Conservation (phyloP, 495 filamentous ascomycete species). For the Aspergillus taichungensis region DNA sequence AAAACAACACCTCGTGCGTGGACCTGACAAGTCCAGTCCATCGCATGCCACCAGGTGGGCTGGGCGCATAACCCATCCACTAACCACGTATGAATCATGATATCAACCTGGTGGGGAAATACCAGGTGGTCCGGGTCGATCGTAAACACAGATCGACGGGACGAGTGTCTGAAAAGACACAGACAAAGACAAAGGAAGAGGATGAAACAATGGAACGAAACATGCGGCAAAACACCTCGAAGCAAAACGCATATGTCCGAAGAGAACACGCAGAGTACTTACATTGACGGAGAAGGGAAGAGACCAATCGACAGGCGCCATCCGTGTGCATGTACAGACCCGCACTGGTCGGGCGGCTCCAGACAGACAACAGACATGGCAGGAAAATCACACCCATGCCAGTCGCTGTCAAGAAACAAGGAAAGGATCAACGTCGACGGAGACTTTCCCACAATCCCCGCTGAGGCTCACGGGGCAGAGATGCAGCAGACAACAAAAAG, state of each 20-base stretch:
- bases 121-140: slow-evolving; percentile 2
- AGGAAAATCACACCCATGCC: no score
- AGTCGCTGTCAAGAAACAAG: not conserved
- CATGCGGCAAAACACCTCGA: slow-evolving; percentile 6
- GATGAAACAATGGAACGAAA: slow-evolving; percentile 8
- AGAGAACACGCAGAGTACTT: slow-evolving; percentile 16
- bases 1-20: not conserved
- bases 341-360: no score
- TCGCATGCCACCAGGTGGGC: not conserved
- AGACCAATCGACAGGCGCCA: not conserved
- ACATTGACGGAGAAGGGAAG: slow-evolving; percentile 12
- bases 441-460: no score
- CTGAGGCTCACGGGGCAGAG: not conserved
- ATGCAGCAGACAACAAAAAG: not conserved
- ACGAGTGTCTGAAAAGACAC: slow-evolving; percentile 12
- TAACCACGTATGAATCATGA: slow-evolving; percentile 8
- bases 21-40: not conserved
- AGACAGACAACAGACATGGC: no score
- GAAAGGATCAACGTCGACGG: not conserved
- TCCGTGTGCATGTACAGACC: no score
- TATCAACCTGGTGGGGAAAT: slow-evolving; percentile 2
- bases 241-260: slow-evolving; percentile 12
- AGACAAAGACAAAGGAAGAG: slow-evolving; percentile 10
- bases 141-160: slow-evolving; percentile 5
- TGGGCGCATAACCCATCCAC: not conserved